Evolutionary conservation across 345 rosid species (phyloP).

Genomic region (Turritis glabra): DNA sequence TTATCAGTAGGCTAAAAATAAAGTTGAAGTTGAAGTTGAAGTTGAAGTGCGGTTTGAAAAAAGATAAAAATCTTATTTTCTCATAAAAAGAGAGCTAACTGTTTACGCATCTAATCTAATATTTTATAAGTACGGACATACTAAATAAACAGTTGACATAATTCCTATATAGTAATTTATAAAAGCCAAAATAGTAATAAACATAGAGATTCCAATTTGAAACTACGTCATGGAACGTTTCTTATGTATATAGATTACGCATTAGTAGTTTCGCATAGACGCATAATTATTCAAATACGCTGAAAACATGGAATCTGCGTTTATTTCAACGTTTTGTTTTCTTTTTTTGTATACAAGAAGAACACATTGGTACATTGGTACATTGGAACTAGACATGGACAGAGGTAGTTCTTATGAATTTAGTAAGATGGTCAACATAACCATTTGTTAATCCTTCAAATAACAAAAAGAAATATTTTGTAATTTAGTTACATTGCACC

Average conservation of each 20-base stretch:
- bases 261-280: background rate
- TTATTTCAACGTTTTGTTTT: background rate
- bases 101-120: slow-evolving; percentile 34
- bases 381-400: slow-evolving; percentile 10
- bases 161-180: background rate
- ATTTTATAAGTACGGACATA: background rate
- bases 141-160: slow-evolving; percentile 1
- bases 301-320: background rate
- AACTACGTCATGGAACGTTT: slow-evolving; percentile 23
- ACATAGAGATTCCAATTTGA: slow-evolving; percentile 13
- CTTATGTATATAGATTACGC: background rate
- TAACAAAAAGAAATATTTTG: background rate
- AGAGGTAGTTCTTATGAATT: slow-evolving; percentile 6
- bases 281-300: background rate
- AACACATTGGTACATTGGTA: background rate
- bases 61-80: background rate
- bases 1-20: slow-evolving; percentile 20
- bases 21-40: slow-evolving; percentile 33
- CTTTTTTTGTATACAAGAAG: background rate
- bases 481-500: background rate
- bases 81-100: slow-evolving; percentile 12
- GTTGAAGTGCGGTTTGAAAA: slow-evolving; percentile 23
- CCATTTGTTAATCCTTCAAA: background rate
- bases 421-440: slow-evolving; percentile 4
- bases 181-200: background rate